Conservation (phyloP, 129 eudicot genomes). For the Flaveria robusta region DNA sequence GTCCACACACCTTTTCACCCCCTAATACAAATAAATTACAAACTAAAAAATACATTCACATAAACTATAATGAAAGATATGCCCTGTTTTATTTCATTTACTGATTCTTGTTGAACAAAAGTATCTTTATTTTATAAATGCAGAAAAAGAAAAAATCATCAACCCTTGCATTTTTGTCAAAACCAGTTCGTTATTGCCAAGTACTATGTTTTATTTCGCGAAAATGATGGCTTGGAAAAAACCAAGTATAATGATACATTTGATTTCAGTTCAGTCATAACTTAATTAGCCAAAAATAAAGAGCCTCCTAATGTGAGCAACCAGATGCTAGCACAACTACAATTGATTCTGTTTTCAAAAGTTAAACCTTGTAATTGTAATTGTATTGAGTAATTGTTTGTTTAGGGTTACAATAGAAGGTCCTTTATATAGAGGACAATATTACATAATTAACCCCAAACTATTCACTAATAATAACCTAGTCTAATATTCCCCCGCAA, state of each 20-base stretch:
- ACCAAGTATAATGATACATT: not conserved
- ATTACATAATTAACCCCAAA: no score
- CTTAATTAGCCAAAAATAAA: not conserved
- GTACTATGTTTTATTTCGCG: not conserved
- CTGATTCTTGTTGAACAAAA: not conserved
- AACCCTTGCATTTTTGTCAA: not conserved
- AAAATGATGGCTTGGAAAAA: not conserved
- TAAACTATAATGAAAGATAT: not conserved
- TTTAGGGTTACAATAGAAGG: no score
- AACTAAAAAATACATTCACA: not conserved
- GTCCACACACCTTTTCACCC: slow-evolving; percentile 68
- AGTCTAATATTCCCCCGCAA: no score
- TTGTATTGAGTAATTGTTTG: no score
- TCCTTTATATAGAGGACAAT: no score
- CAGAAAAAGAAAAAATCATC: not conserved
- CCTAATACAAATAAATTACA: slow-evolving; percentile 41
- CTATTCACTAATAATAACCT: no score
- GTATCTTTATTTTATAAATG: not conserved
- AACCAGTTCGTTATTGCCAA: not conserved
- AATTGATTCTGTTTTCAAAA: not conserved
- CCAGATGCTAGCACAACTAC: not conserved
- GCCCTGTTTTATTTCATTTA: not conserved
- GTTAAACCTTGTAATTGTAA: no score
- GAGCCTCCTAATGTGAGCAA: not conserved
- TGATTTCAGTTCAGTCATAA: not conserved